phyloP scores from a whole-genome alignment of 2,329 filamentous ascomycete species.

The Arthrobotrys iridis region DNA sequence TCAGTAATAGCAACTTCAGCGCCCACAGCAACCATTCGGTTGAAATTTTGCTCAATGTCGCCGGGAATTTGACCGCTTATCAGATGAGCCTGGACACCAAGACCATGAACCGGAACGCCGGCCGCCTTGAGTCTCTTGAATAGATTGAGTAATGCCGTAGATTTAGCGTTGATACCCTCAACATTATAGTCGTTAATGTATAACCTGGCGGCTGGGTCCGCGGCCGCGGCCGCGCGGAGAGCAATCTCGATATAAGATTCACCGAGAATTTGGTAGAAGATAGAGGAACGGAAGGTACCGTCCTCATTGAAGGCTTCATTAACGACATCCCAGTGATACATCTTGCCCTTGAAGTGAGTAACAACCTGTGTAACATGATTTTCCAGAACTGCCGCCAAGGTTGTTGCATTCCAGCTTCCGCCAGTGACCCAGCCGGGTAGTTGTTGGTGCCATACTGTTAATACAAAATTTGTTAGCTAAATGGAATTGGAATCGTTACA shows the following conservation, averaged over 20 bases:
- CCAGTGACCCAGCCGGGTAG: constrained; percentile 57
- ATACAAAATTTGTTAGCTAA: not conserved
- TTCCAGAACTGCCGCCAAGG: constrained; percentile 69
- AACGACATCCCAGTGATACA: constrained; percentile 73
- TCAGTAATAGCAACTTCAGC: constrained; percentile 72
- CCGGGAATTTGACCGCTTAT: constrained; percentile 64
- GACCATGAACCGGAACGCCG: constrained; percentile 67
- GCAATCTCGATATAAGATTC: constrained; percentile 69
- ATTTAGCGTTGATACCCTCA: constrained; percentile 67
- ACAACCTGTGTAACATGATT: constrained; percentile 71
- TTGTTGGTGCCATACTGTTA: constrained; percentile 64
- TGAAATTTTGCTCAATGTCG: constrained; percentile 61
- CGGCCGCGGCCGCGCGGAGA: constrained; percentile 68
- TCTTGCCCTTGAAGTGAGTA: constrained; percentile 69
- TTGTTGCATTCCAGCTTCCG: constrained; percentile 58
- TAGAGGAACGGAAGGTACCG: constrained; percentile 65
- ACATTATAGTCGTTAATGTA: constrained; percentile 75
- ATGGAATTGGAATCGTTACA: too few species aligned
- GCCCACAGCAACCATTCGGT: constrained; percentile 66
- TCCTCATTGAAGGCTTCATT: constrained; percentile 71
- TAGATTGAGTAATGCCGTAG: constrained; percentile 62
- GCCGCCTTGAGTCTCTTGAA: constrained; percentile 61
- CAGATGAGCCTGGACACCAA: constrained; percentile 72
- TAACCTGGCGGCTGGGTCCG: constrained; percentile 69
- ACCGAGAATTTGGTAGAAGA: constrained; percentile 69